Percentiles rank a stretch among this genome's conserved stretches.
These are phyloP conservation scores for Hyaloscypha finlandica DNA, from an alignment of 495 filamentous ascomycete genomes.

Conservation along the genomic window DNA sequence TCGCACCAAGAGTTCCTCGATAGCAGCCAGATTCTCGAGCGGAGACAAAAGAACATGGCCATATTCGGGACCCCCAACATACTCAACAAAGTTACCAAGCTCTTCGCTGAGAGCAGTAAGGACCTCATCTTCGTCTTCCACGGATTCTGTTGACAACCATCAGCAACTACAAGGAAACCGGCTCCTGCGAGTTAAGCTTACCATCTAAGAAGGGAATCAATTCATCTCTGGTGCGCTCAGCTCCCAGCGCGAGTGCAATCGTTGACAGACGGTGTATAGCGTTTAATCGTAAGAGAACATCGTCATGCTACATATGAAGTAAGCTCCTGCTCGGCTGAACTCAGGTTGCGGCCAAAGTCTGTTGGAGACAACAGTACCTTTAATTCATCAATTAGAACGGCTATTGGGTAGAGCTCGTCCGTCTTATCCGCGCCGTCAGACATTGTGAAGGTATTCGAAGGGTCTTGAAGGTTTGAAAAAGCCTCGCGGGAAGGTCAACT, in stretches of 20 bases:
- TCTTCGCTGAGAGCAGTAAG: conserved; percentile 96
- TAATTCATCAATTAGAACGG: conserved; percentile 97
- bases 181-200: conserved; percentile 39
- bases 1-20: conserved; percentile 94
- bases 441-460: conserved; percentile 42
- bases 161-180: conserved; percentile 10
- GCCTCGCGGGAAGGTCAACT: conserved; percentile 3
- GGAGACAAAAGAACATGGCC: conserved; percentile 96
- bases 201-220: conserved; percentile 98
- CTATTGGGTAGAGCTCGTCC: conserved; percentile 99
- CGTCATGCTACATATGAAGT: conserved; percentile 74
- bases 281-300: conserved; percentile 95
- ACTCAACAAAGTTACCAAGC: conserved; percentile 93
- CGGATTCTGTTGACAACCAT: conserved; percentile 67
- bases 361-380: conserved; percentile 65
- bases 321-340: background rate
- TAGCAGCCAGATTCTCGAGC: conserved; percentile 95
- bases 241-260: conserved; percentile 91
- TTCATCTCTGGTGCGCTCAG: conserved; percentile 95
- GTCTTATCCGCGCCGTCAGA: conserved; percentile 61
- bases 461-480: background rate
- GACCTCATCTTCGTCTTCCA: conserved; percentile 98
- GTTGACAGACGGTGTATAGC: conserved; percentile 97
- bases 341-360: background rate
- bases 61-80: conserved; percentile 90